These are phyloP conservation scores for Casuarina cunninghamiana DNA, from an alignment of 306 rosid species.

Conservation along the genomic window DNA sequence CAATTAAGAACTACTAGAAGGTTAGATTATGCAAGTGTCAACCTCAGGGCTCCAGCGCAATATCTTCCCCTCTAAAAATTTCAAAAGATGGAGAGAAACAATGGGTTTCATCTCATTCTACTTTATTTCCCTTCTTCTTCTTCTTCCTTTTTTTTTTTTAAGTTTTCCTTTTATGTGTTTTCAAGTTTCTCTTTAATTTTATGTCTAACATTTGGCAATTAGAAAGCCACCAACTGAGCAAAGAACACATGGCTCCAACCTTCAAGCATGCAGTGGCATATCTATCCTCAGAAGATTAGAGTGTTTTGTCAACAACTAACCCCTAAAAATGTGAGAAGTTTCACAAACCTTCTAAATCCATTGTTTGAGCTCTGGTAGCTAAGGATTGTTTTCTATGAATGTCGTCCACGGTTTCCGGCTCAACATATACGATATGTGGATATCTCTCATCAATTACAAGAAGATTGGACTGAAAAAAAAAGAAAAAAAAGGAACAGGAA, in stretches of 20 bases:
- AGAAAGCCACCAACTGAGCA: not conserved
- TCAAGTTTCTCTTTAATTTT: not conserved
- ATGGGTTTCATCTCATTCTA: not conserved
- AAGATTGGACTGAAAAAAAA: conserved; percentile 57
- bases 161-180: not conserved
- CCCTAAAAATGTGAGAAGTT: conserved; percentile 1
- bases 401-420: conserved; percentile 43
- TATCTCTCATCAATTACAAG: conserved; percentile 65
- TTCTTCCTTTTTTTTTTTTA: too few species aligned
- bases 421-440: conserved; percentile 71
- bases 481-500: conserved; percentile 5
- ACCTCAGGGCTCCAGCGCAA: not conserved
- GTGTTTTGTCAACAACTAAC: not conserved
- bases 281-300: not conserved
- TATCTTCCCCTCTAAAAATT: not conserved
- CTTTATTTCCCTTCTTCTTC: not conserved
- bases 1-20: not conserved
- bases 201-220: not conserved
- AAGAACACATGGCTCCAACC: not conserved
- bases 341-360: conserved; percentile 71
- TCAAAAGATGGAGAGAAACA: not conserved
- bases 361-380: conserved; percentile 33
- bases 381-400: conserved; percentile 29
- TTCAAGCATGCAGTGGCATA: not conserved
- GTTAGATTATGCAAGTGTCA: not conserved